A percentile compares a stretch with the other conserved stretches of the same genome.
phyloP scores from a whole-genome alignment of 345 rosid genomes.

The Dimocarpus longan region DNA sequence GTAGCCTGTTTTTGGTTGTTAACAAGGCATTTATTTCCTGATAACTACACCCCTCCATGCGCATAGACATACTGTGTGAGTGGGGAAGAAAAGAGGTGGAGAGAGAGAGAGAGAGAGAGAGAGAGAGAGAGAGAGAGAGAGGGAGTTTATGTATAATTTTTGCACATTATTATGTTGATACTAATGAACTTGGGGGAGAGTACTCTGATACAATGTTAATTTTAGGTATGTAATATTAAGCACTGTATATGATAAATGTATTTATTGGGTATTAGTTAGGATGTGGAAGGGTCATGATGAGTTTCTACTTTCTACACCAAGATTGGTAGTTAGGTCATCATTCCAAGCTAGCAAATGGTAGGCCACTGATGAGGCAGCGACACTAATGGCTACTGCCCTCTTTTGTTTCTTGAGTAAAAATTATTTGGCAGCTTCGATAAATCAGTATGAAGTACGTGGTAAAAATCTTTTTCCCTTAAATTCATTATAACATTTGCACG shows the following conservation, averaged over 20 bases:
- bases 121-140: background rate
- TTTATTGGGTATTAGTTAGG: background rate
- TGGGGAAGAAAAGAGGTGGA: background rate
- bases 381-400: background rate
- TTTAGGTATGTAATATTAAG: no score
- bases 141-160: no score
- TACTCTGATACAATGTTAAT: background rate
- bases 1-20: slow-evolving; percentile 37
- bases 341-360: slow-evolving; percentile 29
- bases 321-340: slow-evolving; percentile 49
- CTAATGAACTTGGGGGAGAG: no score
- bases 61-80: background rate
- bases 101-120: background rate
- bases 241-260: no score
- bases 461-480: background rate
- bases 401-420: background rate
- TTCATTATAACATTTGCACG: background rate
- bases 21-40: slow-evolving; percentile 37
- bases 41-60: slow-evolving; percentile 12
- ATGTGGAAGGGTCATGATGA: slow-evolving; percentile 17
- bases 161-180: no score
- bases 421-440: background rate
- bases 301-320: slow-evolving; percentile 18
- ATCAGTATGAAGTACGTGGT: background rate
- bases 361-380: slow-evolving; percentile 21